A percentile compares a stretch with the other conserved stretches of the same genome.
These are phyloP conservation scores for Vigna trinervia DNA, from an alignment of 306 rosid species.

Conservation along the genomic window DNA sequence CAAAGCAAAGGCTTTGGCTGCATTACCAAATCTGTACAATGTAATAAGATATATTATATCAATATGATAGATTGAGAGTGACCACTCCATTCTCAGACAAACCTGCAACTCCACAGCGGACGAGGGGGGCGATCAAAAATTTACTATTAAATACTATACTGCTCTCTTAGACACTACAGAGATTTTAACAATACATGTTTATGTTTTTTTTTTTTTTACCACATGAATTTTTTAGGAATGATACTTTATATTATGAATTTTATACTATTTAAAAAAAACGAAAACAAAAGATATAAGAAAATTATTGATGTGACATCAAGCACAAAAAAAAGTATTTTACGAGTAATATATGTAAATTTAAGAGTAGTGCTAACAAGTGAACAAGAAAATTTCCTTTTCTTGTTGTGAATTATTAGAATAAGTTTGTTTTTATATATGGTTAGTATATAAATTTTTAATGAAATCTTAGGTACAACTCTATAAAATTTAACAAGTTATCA, in stretches of 20 bases:
- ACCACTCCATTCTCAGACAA: conserved; percentile 45
- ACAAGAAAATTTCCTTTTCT: too few relatives aligned
- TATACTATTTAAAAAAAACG: neutral
- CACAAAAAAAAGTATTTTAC: neutral
- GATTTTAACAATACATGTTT: neutral
- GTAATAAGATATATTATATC: conserved; percentile 12
- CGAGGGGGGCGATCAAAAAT: conserved; percentile 48
- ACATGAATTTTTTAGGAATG: neutral
- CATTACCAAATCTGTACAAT: conserved; percentile 46
- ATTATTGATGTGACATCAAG: neutral
- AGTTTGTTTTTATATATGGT: too few relatives aligned
- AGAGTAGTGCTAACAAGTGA: too few relatives aligned
- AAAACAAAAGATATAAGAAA: neutral
- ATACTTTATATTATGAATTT: neutral
- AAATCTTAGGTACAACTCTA: too few relatives aligned
- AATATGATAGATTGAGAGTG: conserved; percentile 49
- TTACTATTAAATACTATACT: neutral
- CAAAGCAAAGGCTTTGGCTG: conserved; percentile 44
- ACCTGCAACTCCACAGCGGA: conserved; percentile 56
- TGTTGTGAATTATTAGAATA: too few relatives aligned
- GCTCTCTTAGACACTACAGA: conserved; percentile 19
- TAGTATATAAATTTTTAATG: too few relatives aligned
- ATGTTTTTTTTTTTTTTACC: neutral
- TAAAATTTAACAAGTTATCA: too few relatives aligned
- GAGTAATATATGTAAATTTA: too few relatives aligned